These are phyloP conservation scores for Adansonia digitata DNA, from an alignment of 345 rosid species.

Conservation along the genomic window DNA sequence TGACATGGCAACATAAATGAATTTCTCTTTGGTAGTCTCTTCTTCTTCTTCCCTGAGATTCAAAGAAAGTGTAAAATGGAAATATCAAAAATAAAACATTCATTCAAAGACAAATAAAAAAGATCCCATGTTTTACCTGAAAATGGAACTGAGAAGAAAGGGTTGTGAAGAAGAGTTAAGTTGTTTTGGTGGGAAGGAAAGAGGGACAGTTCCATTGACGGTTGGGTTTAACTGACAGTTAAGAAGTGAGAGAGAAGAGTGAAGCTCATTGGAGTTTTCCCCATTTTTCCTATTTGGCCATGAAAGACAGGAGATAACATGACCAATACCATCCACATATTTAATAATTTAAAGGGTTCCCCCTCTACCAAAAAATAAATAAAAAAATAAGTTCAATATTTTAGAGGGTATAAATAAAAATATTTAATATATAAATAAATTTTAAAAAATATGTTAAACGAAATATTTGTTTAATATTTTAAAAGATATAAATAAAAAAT, in stretches of 20 bases:
- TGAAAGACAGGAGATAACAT: constrained; percentile 5
- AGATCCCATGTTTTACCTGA: constrained; percentile 14
- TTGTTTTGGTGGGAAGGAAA: constrained; percentile 32
- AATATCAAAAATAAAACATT: too few relatives aligned
- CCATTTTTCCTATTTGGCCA: background rate
- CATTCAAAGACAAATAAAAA: background rate
- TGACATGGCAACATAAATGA: constrained; percentile 23
- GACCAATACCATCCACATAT: constrained; percentile 13
- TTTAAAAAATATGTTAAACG: too few relatives aligned
- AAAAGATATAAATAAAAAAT: too few relatives aligned
- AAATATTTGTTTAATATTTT: too few relatives aligned
- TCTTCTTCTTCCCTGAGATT: constrained; percentile 45
- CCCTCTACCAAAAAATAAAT: background rate
- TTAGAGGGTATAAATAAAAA: too few relatives aligned
- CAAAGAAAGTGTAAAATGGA: background rate
- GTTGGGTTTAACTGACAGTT: constrained; percentile 16
- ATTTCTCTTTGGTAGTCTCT: constrained; percentile 20
- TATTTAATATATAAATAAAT: too few relatives aligned
- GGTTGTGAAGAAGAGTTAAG: constrained; percentile 25
- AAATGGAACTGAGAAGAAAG: constrained; percentile 12
- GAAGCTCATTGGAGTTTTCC: background rate
- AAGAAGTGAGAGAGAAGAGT: background rate
- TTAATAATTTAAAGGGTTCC: background rate
- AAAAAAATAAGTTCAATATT: too few relatives aligned
- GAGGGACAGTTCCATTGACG: constrained; percentile 42